Evolutionary conservation across 208 protist species (phyloP).

Genomic region (Herpetomonas tarakana): DNA sequence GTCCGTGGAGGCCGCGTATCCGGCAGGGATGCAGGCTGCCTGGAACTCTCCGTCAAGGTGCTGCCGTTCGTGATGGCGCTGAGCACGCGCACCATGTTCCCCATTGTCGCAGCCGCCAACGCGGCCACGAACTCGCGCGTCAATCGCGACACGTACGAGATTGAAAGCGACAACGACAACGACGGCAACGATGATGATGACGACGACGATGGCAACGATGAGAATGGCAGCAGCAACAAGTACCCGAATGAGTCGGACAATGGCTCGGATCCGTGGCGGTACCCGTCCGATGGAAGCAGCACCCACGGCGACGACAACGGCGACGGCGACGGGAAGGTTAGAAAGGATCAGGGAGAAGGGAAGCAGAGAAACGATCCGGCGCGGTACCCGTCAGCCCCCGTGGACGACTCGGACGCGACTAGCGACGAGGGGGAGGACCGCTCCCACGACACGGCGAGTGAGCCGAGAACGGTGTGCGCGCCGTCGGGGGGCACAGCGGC

Average conservation of each 20-base stretch:
- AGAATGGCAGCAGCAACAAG: neutral
- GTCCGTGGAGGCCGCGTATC: neutral
- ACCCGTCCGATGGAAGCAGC: no score
- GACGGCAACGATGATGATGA: neutral
- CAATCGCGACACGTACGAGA: neutral
- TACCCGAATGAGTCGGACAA: no score
- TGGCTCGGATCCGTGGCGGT: no score
- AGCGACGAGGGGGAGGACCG: neutral
- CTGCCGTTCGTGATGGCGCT: neutral
- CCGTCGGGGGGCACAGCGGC: no score
- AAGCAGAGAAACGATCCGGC: no score
- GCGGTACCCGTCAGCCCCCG: no score
- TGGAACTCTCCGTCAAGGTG: neutral
- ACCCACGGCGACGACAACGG: neutral
- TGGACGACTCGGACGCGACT: neutral
- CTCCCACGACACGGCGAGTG: neutral
- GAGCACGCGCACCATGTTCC: slow-evolving; percentile 1
- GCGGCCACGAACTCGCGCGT: neutral
- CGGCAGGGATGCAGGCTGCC: neutral
- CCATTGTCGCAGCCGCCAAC: neutral
- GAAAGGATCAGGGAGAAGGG: no score
- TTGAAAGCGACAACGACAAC: neutral
- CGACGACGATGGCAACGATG: neutral
- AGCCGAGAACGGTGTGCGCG: neutral
- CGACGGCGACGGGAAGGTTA: neutral